Evolutionary conservation across 2,329 filamentous ascomycete genomes (phyloP), one percentile per base, ranked within the genome.

Genomic region (Blastomyces parvus): DNA sequence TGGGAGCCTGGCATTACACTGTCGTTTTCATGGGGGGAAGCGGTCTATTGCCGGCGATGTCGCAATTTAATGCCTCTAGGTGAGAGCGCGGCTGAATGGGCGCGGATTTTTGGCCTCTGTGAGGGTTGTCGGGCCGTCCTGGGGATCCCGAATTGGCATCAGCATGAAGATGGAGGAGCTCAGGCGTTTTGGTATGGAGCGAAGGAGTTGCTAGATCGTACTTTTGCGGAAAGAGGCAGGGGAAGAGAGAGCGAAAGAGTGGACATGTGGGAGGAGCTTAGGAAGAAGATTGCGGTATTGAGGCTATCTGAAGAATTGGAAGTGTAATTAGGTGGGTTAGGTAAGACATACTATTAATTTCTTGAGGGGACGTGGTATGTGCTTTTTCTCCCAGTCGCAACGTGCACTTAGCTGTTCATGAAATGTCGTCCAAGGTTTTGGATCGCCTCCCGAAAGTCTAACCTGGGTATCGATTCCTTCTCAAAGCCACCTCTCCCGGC

Each of bases 1-100:
- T 69, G 67, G 67, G 46, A 64, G 42, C 66, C 59, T 9, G 67
- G 68, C 8, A 65, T 60, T 40, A 60, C 44, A 6, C 52, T 67
- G 1, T 27, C n/a, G 17, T 66, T 63, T 22, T 33, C 52, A 19
- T 44, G 27, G 25, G 50, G 60, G 9, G 40, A 46, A 25, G 60
- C 50, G 2, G 60, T 62, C 22, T 62, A 56, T 46, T 62, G 60
- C 14, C 59, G 59, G 13, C 46, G 48, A 13, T 61, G 59, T 44
- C 59, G 46, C 30, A n/a, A 40, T 33, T 30, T 61, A 25, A 48
- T 36, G 30, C 22, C 25, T 11, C 6, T 52, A 14, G 30, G 46
- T 40, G 14, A 19, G 19, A 25, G 11, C 13, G 36, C 27, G 7
- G 22, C 46, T 19, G 59, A 61, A 48, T 61, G 59, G 59, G 59